A percentile compares a stretch with the other conserved stretches of the same genome.
Conservation (phyloP, 768 basidiomycete genomes). For the Trametes maxima region DNA sequence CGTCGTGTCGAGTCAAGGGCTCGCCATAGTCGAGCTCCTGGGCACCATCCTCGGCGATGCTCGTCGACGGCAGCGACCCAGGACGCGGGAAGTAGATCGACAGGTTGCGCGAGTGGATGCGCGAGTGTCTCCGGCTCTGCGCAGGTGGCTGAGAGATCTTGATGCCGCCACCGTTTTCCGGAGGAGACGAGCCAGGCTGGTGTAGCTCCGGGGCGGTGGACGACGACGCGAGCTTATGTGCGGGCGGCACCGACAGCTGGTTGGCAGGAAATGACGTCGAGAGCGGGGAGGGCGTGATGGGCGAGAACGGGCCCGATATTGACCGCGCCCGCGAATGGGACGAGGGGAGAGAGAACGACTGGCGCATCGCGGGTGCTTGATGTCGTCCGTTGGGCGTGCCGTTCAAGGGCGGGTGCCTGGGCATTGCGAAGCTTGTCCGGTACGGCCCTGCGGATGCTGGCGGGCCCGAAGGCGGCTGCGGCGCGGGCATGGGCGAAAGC, state of each 20-base stretch:
- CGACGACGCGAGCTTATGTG: slow-evolving; percentile 22
- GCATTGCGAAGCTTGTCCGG: slow-evolving; percentile 31
- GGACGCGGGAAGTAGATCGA: slow-evolving; percentile 91
- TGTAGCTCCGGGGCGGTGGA: slow-evolving; percentile 21
- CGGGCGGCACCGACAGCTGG: slow-evolving; percentile 20
- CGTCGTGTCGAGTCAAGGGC: slow-evolving; percentile 28
- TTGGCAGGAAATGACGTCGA: slow-evolving; percentile 41
- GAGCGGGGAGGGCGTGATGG: slow-evolving; percentile 53
- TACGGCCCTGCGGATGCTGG: slow-evolving; percentile 36
- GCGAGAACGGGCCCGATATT: slow-evolving; percentile 53
- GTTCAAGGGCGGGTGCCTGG: slow-evolving; percentile 20
- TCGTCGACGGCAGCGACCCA: slow-evolving; percentile 56
- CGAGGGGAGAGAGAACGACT: slow-evolving; percentile 33
- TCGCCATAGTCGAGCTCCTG: slow-evolving; percentile 43
- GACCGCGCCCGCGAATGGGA: slow-evolving; percentile 50
- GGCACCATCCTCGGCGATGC: slow-evolving; percentile 69
- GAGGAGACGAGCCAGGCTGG: slow-evolving; percentile 14
- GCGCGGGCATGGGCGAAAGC: slow-evolving; percentile 24
- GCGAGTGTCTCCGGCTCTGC: slow-evolving; percentile 53
- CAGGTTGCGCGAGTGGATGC: slow-evolving; percentile 88
- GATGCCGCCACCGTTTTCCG: slow-evolving; percentile 8
- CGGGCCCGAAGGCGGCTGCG: slow-evolving; percentile 26
- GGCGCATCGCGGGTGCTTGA: slow-evolving; percentile 33
- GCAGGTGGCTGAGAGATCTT: slow-evolving; percentile 28
- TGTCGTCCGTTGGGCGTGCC: slow-evolving; percentile 18